phyloP scores from a whole-genome alignment of 2,329 filamentous ascomycete species.

The Talaromyces piceae region DNA sequence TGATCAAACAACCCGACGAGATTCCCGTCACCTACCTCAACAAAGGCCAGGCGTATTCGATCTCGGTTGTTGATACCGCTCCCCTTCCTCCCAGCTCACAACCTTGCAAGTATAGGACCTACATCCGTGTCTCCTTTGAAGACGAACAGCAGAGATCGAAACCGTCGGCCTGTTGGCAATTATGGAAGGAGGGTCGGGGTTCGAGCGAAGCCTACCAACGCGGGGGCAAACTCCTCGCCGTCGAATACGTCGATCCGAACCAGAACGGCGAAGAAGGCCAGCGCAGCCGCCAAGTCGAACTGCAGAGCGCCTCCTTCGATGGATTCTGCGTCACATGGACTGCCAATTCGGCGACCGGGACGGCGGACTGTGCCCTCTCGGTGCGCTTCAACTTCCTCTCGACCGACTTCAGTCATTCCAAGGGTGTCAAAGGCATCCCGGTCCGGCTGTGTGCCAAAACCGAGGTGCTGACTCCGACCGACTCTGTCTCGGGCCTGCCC shows the following conservation, averaged over 20 bases:
- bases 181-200: constrained; percentile 96
- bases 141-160: constrained; percentile 86
- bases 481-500: constrained; percentile 1
- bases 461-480: constrained; percentile 36
- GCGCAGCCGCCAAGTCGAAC: constrained; percentile 56
- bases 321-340: constrained; percentile 90
- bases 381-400: constrained; percentile 98
- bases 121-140: constrained; percentile 91
- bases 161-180: constrained; percentile 75
- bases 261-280: constrained; percentile 50
- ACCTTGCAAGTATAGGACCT: constrained; percentile 74
- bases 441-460: constrained; percentile 91
- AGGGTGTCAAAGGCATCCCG: constrained; percentile 95
- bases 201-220: constrained; percentile 91
- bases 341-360: constrained; percentile 55
- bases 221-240: constrained; percentile 84
- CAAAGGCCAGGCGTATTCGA: constrained; percentile 88
- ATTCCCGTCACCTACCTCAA: constrained; percentile 98
- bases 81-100: constrained; percentile 52
- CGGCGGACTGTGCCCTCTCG: constrained; percentile 72
- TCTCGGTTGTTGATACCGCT: constrained; percentile 73
- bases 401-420: constrained; percentile 97
- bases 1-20: constrained; percentile 78
- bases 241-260: constrained; percentile 75
- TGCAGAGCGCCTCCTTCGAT: constrained; percentile 78